phyloP scores from a whole-genome alignment of 805 yeast genomes.

The Kluyveromyces dobzhanskii region DNA sequence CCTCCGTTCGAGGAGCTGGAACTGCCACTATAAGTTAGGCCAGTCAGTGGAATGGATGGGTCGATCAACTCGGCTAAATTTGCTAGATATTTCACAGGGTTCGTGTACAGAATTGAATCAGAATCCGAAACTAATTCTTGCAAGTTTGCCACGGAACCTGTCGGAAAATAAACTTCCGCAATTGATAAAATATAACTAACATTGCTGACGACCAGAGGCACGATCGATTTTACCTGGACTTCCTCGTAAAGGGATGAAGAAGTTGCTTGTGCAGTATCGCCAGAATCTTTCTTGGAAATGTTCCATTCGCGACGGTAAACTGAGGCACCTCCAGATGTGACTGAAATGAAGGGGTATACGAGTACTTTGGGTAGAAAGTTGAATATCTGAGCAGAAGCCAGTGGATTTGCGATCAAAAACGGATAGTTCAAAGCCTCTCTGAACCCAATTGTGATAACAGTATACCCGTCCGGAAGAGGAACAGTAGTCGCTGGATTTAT shows the following conservation, averaged over 20 bases:
- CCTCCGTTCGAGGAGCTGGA: constrained; percentile 28
- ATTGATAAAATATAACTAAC: constrained; percentile 68
- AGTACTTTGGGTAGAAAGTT: constrained; percentile 67
- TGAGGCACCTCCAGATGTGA: constrained; percentile 2
- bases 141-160: constrained; percentile 38
- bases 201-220: constrained; percentile 60
- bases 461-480: constrained; percentile 19
- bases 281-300: background rate
- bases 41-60: constrained; percentile 20
- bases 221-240: constrained; percentile 54
- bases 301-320: background rate
- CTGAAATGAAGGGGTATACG: constrained; percentile 45
- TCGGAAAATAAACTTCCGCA: constrained; percentile 80
- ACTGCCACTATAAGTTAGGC: constrained; percentile 12
- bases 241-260: constrained; percentile 9
- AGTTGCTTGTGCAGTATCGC: background rate
- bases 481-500: constrained; percentile 31
- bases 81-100: constrained; percentile 47
- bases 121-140: constrained; percentile 41
- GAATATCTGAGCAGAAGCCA: constrained; percentile 62
- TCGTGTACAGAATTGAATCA: constrained; percentile 52
- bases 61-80: constrained; percentile 67
- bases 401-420: constrained; percentile 73
- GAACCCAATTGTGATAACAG: constrained; percentile 34
- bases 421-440: constrained; percentile 69